Base-by-base conservation (phyloP, 768 basidiomycete species). In the Amanita muscaria region DNA sequence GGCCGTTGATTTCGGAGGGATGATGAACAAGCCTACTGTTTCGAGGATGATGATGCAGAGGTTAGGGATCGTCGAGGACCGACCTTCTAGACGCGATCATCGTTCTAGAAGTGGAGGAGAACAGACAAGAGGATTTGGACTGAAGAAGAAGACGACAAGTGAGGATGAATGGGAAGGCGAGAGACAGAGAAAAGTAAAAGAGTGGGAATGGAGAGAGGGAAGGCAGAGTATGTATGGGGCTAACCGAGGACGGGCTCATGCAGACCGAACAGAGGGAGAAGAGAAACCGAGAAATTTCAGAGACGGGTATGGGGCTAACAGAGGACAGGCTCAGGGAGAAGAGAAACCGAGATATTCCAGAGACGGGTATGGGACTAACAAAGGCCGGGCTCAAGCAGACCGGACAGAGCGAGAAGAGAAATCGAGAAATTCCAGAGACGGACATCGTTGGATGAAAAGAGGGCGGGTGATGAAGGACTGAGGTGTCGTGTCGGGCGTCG, bases 1-100 rank as follows among this genome's bases (percentile, higher is more conserved):
- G 85, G 60, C 79, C 0, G 64, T 64, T 1, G 70, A 74, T 29
- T 76, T 71, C 2, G 66, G 70, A 25, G 83, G 83, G 16, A 56
- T 84, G 41, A 40, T 60, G 1, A 46, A 56, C 22, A 63, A 77
- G 16, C 81, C 84, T 2, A 70, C 67, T 53, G 64, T 85, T 11
- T 72, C 72, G 2, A 56, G 58, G 2, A 50, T 49, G 37, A 73
- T 83, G 63, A 54, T 84, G 60, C 29, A 57, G 23, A 59, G 57
- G 41, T 51, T 73, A 9, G 73, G 73, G 1, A 44, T 71, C 24
- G 37, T 40, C 5, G 59, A 62, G 50, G 61, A 11, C 22, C 2
- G 22, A n/a, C 14, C 18, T 21, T 22, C 15, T 22, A 49, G 33
- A 23, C 3, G 32, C 31, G 34, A 15, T 10, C 19, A 14, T 18